A percentile compares a stretch with the other conserved stretches of the same genome.
phyloP scores from a whole-genome alignment of 75 land plant species.

The Azolla pinnata region DNA sequence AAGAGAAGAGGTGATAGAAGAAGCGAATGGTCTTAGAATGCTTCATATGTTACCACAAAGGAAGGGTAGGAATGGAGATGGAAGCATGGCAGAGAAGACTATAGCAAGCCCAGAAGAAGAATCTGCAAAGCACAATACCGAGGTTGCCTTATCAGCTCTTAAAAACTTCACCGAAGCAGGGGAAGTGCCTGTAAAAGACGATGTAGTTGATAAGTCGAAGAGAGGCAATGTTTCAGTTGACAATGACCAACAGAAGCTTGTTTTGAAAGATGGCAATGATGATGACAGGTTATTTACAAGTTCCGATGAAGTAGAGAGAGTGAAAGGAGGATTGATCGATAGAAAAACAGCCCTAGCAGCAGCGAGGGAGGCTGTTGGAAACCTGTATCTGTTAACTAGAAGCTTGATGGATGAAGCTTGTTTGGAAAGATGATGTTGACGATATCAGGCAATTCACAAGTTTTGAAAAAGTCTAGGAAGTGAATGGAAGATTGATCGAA shows the following conservation, averaged over 20 bases:
- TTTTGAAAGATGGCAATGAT: too few species aligned
- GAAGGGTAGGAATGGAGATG: conserved; percentile 20
- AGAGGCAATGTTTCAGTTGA: neutral
- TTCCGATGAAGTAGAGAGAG: neutral
- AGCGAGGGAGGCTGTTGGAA: conserved; percentile 17
- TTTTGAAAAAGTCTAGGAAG: too few species aligned
- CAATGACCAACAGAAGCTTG: neutral
- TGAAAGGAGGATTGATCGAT: conserved; percentile 18
- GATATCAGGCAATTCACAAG: too few species aligned
- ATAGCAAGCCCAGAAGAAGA: conserved; percentile 53
- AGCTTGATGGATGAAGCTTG: conserved; percentile 14
- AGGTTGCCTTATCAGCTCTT: conserved; percentile 57
- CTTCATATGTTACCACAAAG: conserved; percentile 34
- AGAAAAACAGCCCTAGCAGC: conserved; percentile 24
- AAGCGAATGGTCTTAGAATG: conserved; percentile 30
- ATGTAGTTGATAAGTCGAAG: neutral
- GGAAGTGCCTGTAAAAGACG: conserved; percentile 31
- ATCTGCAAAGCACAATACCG: conserved; percentile 49
- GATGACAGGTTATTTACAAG: neutral
- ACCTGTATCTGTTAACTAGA: conserved; percentile 17
- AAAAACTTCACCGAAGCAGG: conserved; percentile 45
- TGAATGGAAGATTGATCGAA: too few species aligned
- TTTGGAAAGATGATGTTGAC: too few species aligned
- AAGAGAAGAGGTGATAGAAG: conserved; percentile 37
- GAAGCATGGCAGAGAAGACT: conserved; percentile 39